Evolutionary conservation across 176 grass and related monocot genomes (phyloP), one percentile per base, ranked within the genome.

Genomic region (Avena insularis): DNA sequence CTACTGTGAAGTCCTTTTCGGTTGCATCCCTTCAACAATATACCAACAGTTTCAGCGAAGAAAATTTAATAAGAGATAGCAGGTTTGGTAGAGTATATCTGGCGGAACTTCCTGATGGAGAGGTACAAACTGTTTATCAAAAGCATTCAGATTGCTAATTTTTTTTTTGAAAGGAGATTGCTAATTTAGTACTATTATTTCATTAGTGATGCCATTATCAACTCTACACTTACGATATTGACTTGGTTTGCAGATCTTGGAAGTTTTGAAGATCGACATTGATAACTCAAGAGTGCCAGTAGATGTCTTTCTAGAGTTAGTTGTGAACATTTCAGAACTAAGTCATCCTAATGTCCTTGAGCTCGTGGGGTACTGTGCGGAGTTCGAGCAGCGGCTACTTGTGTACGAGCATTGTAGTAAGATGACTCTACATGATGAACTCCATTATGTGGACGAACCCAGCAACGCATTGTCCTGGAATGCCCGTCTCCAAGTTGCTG

Each of bases 301-400:
- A 16, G 94, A 96, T 63, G 81, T 86, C 69, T 99, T 99, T 87
- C 91, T 99, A 50, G 91, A 97, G 64, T 63, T 99, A 53, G 94
- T 99, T 71, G 71, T 90, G 4, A 92, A 79, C 45, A 80, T 99
- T 77, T 99, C 97, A 46, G 92, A 96, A 91, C 51, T 97, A 36
- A 88, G 89, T 71, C 89, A 99, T 88, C 87, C 94, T 23, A 94
- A 97, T 67, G 87, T 99, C 78, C 62, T 94, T 45, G 83, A 84
- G 61, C 90, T 99, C 86, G 94, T 99, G 5, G 97, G 97, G 40
- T 99, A 99, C 67, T 94, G 92, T 90, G 97, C 89, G 55, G 97
- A 99, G 81, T 99, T 94, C 85, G 97, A 86, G 70, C 97, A 99
- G 21, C 82, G 89, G 35, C 43, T 99, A 81, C 94, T 99, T 90